Evolutionary conservation across 306 rosid species (phyloP).

Genomic region (Vigna mungo): DNA sequence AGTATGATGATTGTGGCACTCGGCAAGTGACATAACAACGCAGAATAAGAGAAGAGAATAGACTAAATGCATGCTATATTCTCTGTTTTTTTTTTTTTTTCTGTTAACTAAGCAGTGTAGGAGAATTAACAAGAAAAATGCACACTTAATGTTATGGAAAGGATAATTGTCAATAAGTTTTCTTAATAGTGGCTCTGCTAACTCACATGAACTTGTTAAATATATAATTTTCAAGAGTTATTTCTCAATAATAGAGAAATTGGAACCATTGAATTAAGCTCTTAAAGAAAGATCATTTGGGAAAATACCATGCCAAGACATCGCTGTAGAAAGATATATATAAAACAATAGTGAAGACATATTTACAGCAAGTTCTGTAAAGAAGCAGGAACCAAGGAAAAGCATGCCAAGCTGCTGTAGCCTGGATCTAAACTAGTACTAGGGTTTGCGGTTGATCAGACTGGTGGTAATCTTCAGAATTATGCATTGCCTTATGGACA

Average conservation of each 20-base stretch:
- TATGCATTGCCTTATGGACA: not conserved
- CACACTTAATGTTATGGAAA: conserved; percentile 1
- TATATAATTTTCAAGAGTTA: not conserved
- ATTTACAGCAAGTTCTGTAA: not conserved
- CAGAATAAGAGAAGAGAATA: conserved; percentile 16
- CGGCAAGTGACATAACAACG: not conserved
- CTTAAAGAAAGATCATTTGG: conserved; percentile 25
- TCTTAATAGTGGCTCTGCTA: not conserved
- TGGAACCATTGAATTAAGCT: conserved; percentile 11
- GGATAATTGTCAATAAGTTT: not conserved
- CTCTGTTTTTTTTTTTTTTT: not conserved
- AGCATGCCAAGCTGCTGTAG: conserved; percentile 4
- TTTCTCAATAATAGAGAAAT: conserved; percentile 7
- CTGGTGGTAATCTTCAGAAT: not conserved
- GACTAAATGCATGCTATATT: not conserved
- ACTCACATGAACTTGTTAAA: not conserved
- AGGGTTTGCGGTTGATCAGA: not conserved
- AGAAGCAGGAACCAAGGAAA: conserved; percentile 26
- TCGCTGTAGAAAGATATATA: conserved; percentile 6
- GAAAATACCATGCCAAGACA: conserved; percentile 10
- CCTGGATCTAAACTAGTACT: not conserved
- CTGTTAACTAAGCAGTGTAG: conserved; percentile 11
- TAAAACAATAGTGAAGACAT: not conserved
- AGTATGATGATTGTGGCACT: not conserved
- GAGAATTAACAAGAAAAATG: conserved; percentile 28